Percentiles rank a stretch among this genome's conserved stretches.
Conservation (phyloP, 1,139 yeast species). For the Suhomyces ambrosiae region DNA sequence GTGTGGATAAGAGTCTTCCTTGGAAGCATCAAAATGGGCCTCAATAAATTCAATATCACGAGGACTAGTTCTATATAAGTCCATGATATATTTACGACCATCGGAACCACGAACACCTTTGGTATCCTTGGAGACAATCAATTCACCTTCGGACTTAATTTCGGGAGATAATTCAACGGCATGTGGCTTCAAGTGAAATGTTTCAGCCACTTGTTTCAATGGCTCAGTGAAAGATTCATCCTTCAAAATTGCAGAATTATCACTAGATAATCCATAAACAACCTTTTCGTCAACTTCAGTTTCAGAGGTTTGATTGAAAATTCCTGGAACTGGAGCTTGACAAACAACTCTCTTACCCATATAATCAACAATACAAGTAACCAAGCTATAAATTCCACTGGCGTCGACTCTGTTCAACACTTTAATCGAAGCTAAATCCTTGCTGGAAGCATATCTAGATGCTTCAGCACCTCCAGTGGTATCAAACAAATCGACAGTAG, state of each 20-base stretch:
- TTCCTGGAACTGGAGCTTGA: slow-evolving; percentile 98
- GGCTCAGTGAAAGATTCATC: slow-evolving; percentile 55
- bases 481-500: slow-evolving; percentile 64
- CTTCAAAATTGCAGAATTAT: slow-evolving; percentile 50
- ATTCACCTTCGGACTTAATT: slow-evolving; percentile 41
- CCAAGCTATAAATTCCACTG: slow-evolving; percentile 65
- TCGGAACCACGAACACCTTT: slow-evolving; percentile 89
- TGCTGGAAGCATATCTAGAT: slow-evolving; percentile 76
- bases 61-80: slow-evolving; percentile 82
- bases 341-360: slow-evolving; percentile 86
- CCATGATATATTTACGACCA: slow-evolving; percentile 81
- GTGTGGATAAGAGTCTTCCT: slow-evolving; percentile 72
- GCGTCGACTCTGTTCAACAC: slow-evolving; percentile 68
- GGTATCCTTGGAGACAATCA: slow-evolving; percentile 73
- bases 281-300: slow-evolving; percentile 48
- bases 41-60: slow-evolving; percentile 78
- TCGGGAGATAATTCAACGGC: slow-evolving; percentile 43
- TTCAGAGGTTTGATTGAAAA: slow-evolving; percentile 54
- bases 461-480: slow-evolving; percentile 81
- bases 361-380: slow-evolving; percentile 84
- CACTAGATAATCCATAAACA: slow-evolving; percentile 75
- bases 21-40: slow-evolving; percentile 43
- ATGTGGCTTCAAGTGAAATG: slow-evolving; percentile 78
- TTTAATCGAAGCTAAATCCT: slow-evolving; percentile 76
- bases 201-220: slow-evolving; percentile 65